Evolutionary conservation across 768 basidiomycete species (phyloP), one percentile per base, ranked within the genome.

Genomic region (Zangia roseola): DNA sequence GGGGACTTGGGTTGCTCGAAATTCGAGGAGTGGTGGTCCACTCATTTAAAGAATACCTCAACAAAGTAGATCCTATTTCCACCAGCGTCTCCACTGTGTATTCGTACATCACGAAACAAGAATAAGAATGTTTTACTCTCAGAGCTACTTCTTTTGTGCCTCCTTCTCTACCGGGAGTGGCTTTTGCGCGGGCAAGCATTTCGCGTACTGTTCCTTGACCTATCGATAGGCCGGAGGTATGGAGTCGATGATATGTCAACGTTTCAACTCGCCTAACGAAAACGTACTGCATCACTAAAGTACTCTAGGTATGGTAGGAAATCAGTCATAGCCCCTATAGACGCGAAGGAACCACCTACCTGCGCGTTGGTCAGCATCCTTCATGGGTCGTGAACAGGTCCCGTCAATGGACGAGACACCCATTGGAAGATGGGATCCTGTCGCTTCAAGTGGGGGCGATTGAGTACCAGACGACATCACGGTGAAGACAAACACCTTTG

Each of bases 21-120:
- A 21, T 97, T 97, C 62, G 88, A 86, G 62, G 81, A 84, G 53
- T 95, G 94, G 92, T 97, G 92, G 91, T 68, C 68, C 16, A 74
- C 62, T 14, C 70, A 82, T 56, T 59, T 87, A 57, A 60, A 46
- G 10, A 41, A 47, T 20, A 33, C 34, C 6, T 33, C 50, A 28
- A 21, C 38, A 36, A 49, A 53, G 40, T 68, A 58, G 40, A 50
- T 39, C 26, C 12, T 45, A 20, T n/a, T 7, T 25, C 24, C 14
- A 9, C 8, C 30, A 28, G 23, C 42, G 19, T 39, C n/a, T 41
- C 40, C 24, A 28, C 30, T 17, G 25, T 47, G 37, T 31, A 16
- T 16, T 39, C 37, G 40, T 62, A 54, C 45, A 50, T 4, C 6
- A 41, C 30, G 33, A 16, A 43, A 46, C 38, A 31, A 23, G 47